Percentiles rank a stretch among this genome's conserved stretches.
Conservation (phyloP, 495 filamentous ascomycete genomes). For the Podospora anserina region DNA sequence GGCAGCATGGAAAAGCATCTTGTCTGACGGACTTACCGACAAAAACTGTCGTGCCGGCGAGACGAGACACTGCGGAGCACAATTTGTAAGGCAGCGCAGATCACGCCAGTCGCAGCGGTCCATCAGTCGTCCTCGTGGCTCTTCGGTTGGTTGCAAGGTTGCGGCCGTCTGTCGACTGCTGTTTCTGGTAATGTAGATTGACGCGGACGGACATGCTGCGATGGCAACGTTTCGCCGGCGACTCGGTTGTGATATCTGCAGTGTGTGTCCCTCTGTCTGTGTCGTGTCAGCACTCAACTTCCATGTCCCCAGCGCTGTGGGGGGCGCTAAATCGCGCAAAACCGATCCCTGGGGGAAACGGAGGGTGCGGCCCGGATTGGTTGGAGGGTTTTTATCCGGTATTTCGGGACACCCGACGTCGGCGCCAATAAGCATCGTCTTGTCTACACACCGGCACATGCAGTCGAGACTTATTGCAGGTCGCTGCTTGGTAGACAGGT, state of each 20-base stretch:
- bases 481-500: not conserved
- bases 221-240: not conserved
- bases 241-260: not conserved
- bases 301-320: not conserved
- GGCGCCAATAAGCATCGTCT: slow-evolving; percentile 15
- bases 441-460: slow-evolving; percentile 1
- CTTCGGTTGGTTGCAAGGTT: not conserved
- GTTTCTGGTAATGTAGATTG: not conserved
- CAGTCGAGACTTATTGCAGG: not conserved
- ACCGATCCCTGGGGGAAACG: not conserved
- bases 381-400: slow-evolving; percentile 22
- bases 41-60: not conserved
- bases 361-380: slow-evolving; percentile 15
- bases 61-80: not conserved
- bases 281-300: not conserved
- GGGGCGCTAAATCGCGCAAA: slow-evolving; percentile 30
- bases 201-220: slow-evolving; percentile 6
- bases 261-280: not conserved
- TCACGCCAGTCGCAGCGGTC: not conserved
- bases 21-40: not conserved
- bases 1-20: not conserved
- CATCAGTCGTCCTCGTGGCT: not conserved
- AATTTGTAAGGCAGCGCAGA: not conserved
- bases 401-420: slow-evolving; percentile 18
- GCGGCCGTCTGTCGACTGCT: not conserved